These are phyloP conservation scores for Lipomyces sp. DNA, from an alignment of 805 yeast genomes.

Conservation along the genomic window DNA sequence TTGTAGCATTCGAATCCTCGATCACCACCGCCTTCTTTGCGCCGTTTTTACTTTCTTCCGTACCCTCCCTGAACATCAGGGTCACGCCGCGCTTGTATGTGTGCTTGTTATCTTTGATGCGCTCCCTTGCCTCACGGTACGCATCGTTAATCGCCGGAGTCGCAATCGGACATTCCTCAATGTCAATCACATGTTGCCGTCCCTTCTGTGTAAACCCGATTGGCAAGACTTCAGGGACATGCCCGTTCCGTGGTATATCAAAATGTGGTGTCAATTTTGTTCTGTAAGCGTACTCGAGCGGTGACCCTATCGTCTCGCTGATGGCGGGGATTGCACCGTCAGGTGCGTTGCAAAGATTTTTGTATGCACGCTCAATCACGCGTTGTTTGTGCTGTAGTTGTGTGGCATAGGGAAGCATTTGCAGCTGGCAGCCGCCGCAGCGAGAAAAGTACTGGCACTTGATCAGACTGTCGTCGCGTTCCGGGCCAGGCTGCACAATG, in stretches of 20 bases:
- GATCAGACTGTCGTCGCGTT: constrained; percentile 58
- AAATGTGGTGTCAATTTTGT: constrained; percentile 97
- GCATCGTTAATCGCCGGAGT: constrained; percentile 75
- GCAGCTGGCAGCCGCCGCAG: constrained; percentile 95
- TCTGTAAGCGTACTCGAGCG: constrained; percentile 71
- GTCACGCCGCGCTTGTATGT: constrained; percentile 79
- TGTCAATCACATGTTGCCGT: constrained; percentile 67
- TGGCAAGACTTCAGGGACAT: constrained; percentile 43
- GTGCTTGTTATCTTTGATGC: constrained; percentile 49
- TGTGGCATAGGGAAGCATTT: constrained; percentile 65
- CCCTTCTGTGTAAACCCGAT: constrained; percentile 88
- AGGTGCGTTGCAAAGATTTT: constrained; percentile 48
- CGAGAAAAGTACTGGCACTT: constrained; percentile 83
- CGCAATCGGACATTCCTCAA: constrained; percentile 91
- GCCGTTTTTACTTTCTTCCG: constrained; percentile 35
- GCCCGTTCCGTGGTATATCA: constrained; percentile 59
- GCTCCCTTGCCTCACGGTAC: constrained; percentile 61
- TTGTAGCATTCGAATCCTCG: constrained; percentile 73
- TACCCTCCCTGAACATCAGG: constrained; percentile 66
- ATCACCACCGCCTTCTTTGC: constrained; percentile 64
- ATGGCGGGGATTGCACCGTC: constrained; percentile 53
- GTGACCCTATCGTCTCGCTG: constrained; percentile 67
- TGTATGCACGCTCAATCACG: constrained; percentile 78
- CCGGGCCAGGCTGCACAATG: constrained; percentile 45
- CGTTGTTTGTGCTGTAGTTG: constrained; percentile 71